A percentile compares a stretch with the other conserved stretches of the same genome.
Conservation (phyloP, 2,329 filamentous ascomycete genomes). For the Rhinocladiella mackenziei region DNA sequence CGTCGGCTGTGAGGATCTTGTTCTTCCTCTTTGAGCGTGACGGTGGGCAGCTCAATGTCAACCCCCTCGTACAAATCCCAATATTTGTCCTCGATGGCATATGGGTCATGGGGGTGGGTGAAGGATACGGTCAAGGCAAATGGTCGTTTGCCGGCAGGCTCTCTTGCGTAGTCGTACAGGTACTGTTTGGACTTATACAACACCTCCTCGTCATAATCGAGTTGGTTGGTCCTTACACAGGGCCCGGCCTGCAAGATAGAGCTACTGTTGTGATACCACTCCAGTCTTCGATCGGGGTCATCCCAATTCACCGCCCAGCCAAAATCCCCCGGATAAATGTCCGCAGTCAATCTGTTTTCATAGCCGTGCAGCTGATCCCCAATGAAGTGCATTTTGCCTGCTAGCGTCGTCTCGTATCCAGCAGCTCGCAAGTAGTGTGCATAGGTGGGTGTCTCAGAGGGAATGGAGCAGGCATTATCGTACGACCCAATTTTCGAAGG, state of each 20-base stretch:
- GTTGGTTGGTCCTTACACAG: conserved; percentile 86
- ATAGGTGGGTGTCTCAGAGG: conserved; percentile 82
- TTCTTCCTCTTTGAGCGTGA: conserved; percentile 67
- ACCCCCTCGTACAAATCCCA: conserved; percentile 90
- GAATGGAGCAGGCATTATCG: conserved; percentile 83
- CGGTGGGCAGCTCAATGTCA: conserved; percentile 77
- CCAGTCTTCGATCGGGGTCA: conserved; percentile 69
- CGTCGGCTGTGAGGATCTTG: conserved; percentile 85
- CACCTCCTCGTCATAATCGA: conserved; percentile 94
- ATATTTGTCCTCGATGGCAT: conserved; percentile 88
- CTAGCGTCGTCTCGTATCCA: conserved; percentile 84
- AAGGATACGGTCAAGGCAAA: conserved; percentile 90
- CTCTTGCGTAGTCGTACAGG: conserved; percentile 83
- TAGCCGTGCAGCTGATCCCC: conserved; percentile 93
- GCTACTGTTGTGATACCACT: conserved; percentile 96
- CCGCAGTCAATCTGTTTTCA: conserved; percentile 85
- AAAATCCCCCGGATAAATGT: conserved; percentile 92
- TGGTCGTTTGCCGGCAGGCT: conserved; percentile 64
- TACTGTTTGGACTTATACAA: conserved; percentile 90
- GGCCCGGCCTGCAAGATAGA: conserved; percentile 86
- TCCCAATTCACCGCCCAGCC: conserved; percentile 97
- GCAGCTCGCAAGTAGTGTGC: conserved; percentile 82
- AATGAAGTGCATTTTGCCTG: conserved; percentile 97
- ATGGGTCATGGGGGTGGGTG: conserved; percentile 91
- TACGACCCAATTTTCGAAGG: conserved; percentile 89